Base-by-base conservation (phyloP, 208 protist species). In the Acanthamoeba castellanii region DNA sequence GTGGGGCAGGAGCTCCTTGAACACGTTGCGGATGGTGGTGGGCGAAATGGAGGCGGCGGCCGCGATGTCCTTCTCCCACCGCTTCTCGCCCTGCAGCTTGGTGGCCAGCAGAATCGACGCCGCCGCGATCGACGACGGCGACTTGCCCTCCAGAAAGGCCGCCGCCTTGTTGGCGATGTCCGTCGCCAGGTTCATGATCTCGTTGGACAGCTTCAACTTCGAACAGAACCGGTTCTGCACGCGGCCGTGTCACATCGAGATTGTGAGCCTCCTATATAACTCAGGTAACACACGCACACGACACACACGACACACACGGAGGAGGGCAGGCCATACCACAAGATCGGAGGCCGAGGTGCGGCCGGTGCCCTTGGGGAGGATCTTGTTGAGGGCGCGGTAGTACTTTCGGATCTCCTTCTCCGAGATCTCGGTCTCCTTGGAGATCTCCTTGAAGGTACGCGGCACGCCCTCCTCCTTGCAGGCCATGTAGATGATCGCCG, bases 401-500 rank as follows among this genome's bases (percentile, higher is more conserved):
- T 59, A 88, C 42, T 59, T 52, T 18, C 81, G 81, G 20, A 88
- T 88, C 22, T 88, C 81, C 30, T 59, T 52, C 47, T 64, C 42
- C 32, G 81, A n/a, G 11, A 88, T 52, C 47, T 88, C 42, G 11
- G 81, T 88, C 27, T 88, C 81, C 13, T 34, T 22, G 27, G 42
- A 52, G 20, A 88, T 52, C 47, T 88, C 81, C 68, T 96, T 96
- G 57, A 96, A 95, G 22, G 92, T 93, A 37, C 95, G 57, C 27
- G 92, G 47, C 7, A 92, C 88, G 50, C 78, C 64, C 25, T 95
- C 92, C 27, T 93, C 27, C 64, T 92, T 84, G 66, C 95, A 96
- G 0, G 95, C 92, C 22, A 95, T 96, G 42, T 95, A 96, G 27
- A 96, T 57, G 25, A 74, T 66, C 1, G 95, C 95, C 1, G 92